Evolutionary conservation across 306 rosid species (phyloP), one percentile per base, ranked within the genome.

Genomic region (Sophora flavescens): DNA sequence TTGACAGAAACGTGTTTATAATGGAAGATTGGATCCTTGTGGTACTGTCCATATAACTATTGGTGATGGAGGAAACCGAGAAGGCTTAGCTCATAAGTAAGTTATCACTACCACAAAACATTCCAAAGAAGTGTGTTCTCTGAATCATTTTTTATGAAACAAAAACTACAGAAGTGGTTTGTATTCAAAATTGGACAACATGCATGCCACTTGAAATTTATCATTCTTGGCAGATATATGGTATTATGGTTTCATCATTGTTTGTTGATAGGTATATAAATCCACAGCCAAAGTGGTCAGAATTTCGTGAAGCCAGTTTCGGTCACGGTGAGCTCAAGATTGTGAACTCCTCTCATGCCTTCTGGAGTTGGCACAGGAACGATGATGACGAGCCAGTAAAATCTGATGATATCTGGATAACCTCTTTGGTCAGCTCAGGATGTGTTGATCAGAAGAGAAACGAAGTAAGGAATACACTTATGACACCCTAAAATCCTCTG

Each of bases 341-440:
- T 50, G 89, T 82, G 60, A 93, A 89, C 77, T 81, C 97, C 3
- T 81, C 96, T 15, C 97, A 89, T 82, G 91, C 96, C 39, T 86
- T 89, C 50, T 93, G 98, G 98, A 89, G 90, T 82, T 93, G 98
- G 97, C 98, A 93, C 86, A 85, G 98, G 80, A 93, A 93, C 63
- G 98, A 93, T 13, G 91, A 93, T 1, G 98, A 93, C 1, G 96
- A 93, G 81, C 91, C 97, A 0, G 96, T 93, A 22, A 87, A 82
- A 78, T 91, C 98, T 16, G 98, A 93, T 86, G 85, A 93, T 63
- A 71, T 85, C 51, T 93, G 98, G 98, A 86, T 93, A 53, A 91
- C 89, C 78, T 91, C 98, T 26, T 78, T 91, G 84, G 82, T 72
- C 8, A 76, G 76, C 76, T 87, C 92, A 16, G 92, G 87, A 64